Percentiles rank a stretch among this genome's conserved stretches.
phyloP scores from a whole-genome alignment of 768 basidiomycete genomes.

The Tylopilus plumbeoviolaceoides region DNA sequence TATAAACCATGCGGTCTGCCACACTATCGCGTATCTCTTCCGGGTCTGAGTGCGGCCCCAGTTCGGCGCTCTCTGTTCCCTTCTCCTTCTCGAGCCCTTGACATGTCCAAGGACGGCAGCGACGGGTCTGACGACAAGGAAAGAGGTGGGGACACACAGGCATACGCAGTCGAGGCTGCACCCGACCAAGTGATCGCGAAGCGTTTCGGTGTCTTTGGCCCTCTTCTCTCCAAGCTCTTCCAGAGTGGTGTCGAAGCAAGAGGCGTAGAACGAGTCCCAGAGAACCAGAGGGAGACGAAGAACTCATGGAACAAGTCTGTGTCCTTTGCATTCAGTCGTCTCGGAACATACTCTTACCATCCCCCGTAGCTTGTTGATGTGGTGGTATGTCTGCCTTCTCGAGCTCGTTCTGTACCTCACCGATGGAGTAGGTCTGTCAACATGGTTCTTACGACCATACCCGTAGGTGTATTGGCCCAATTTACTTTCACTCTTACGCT shows the following conservation, averaged over 20 bases:
- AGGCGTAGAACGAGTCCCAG: conserved; percentile 52
- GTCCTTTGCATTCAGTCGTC: not conserved
- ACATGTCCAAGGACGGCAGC: conserved; percentile 5
- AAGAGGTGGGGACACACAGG: conserved; percentile 6
- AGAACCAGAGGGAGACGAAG: conserved; percentile 42
- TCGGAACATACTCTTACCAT: not conserved
- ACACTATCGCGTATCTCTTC: not conserved
- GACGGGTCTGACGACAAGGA: conserved; percentile 18
- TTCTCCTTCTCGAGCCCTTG: not conserved
- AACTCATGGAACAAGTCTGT: conserved; percentile 44
- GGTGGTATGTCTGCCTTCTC: conserved; percentile 32
- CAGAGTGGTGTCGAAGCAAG: conserved; percentile 48
- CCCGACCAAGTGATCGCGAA: conserved; percentile 27
- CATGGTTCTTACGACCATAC: conserved; percentile 44
- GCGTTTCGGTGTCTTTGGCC: conserved; percentile 30
- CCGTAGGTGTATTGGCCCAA: conserved; percentile 48
- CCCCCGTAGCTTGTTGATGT: conserved; percentile 38
- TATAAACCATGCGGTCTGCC: not conserved
- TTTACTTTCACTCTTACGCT: conserved; percentile 47
- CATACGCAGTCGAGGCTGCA: conserved; percentile 18
- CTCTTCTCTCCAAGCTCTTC: conserved; percentile 38
- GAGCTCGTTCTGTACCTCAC: not conserved
- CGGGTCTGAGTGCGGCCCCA: not conserved
- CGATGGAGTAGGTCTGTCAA: conserved; percentile 40
- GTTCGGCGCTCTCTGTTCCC: not conserved